Percentiles rank a stretch among this genome's conserved stretches.
These are phyloP conservation scores for Pseudonectria buxi DNA, from an alignment of 2,329 filamentous ascomycete species.

Conservation along the genomic window DNA sequence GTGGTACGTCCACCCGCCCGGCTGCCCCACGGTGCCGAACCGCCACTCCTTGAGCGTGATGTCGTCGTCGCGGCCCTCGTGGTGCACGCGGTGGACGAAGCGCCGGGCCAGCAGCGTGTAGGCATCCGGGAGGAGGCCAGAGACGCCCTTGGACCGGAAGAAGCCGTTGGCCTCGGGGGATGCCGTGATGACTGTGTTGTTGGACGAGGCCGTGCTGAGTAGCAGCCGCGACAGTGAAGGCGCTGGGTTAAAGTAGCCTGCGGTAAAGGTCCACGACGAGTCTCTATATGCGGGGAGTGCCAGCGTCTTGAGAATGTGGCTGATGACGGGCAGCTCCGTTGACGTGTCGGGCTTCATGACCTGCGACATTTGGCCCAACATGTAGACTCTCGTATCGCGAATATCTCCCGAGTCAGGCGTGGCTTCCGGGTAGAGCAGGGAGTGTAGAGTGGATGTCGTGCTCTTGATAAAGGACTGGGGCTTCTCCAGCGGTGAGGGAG, in stretches of 20 bases:
- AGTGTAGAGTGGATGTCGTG: slow-evolving; percentile 59
- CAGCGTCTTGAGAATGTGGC: slow-evolving; percentile 63
- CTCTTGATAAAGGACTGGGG: slow-evolving; percentile 62
- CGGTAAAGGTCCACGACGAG: slow-evolving; percentile 91
- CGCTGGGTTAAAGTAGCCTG: slow-evolving; percentile 97
- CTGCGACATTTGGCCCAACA: slow-evolving; percentile 81
- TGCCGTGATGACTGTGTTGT: slow-evolving; percentile 83
- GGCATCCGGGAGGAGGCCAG: slow-evolving; percentile 81
- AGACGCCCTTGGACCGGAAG: slow-evolving; percentile 80
- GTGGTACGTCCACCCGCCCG: slow-evolving; percentile 93
- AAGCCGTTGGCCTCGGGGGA: slow-evolving; percentile 94
- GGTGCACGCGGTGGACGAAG: slow-evolving; percentile 60
- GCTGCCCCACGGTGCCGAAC: slow-evolving; percentile 69
- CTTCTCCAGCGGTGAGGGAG: slow-evolving; percentile 65
- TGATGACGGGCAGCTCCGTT: slow-evolving; percentile 81
- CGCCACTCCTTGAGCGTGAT: slow-evolving; percentile 85
- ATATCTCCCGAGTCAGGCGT: slow-evolving; percentile 14
- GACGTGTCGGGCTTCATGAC: slow-evolving; percentile 73
- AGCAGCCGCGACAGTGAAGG: slow-evolving; percentile 74
- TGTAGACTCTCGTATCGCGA: slow-evolving; percentile 70
- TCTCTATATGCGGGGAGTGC: slow-evolving; percentile 55
- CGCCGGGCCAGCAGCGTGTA: slow-evolving; percentile 82
- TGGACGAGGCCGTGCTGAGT: slow-evolving; percentile 60
- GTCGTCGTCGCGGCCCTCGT: slow-evolving; percentile 40
- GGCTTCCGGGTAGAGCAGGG: slow-evolving; percentile 49